Conservation (phyloP, 805 yeast species). For the Candida chilensis region DNA sequence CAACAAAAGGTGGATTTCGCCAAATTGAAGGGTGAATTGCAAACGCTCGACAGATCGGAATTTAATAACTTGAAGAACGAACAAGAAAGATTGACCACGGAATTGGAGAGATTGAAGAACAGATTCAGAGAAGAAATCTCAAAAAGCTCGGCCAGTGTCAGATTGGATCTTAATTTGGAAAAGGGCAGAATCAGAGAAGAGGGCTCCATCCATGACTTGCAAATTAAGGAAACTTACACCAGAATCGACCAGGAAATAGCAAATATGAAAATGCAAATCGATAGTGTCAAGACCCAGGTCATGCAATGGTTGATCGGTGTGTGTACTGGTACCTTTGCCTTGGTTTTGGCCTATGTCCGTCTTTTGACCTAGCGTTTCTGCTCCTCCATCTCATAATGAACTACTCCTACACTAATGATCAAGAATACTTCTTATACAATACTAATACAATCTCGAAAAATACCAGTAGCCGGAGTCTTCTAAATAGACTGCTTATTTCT, state of each 20-base stretch:
- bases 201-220: slow-evolving; percentile 83
- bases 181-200: slow-evolving; percentile 96
- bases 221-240: slow-evolving; percentile 90
- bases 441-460: no score
- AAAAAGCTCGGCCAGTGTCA: slow-evolving; percentile 81
- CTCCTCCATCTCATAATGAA: no score
- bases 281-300: slow-evolving; percentile 91
- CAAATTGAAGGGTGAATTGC: slow-evolving; percentile 84
- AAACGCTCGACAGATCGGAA: slow-evolving; percentile 80
- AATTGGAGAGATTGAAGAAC: slow-evolving; percentile 78
- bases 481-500: no score
- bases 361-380: slow-evolving; percentile 64
- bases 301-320: slow-evolving; percentile 99
- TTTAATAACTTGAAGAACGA: slow-evolving; percentile 76
- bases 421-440: no score
- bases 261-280: slow-evolving; percentile 92
- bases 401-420: no score
- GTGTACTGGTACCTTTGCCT: slow-evolving; percentile 95
- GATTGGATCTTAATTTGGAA: slow-evolving; percentile 85
- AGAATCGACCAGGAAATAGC: slow-evolving; percentile 93
- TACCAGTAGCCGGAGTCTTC: no score
- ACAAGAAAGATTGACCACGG: slow-evolving; percentile 76
- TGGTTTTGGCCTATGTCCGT: slow-evolving; percentile 86
- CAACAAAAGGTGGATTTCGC: slow-evolving; percentile 97
- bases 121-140: slow-evolving; percentile 86